Conservation (phyloP, 169 alveolate genomes). For the Prorocentrum cordatum region DNA sequence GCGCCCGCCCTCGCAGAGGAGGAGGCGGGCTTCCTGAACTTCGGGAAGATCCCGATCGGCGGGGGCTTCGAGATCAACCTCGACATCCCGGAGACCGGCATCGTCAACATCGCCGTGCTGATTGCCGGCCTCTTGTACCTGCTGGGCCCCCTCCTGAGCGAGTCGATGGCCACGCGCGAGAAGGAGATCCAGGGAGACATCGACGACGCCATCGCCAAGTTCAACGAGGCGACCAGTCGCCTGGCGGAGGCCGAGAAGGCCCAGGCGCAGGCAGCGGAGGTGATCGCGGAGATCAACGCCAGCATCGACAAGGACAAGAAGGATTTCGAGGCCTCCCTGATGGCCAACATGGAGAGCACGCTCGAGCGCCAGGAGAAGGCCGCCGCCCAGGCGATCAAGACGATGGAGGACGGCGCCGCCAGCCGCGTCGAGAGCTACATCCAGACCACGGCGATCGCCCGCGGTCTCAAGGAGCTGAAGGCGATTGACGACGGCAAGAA, state of each 20-base stretch:
- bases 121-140: background rate
- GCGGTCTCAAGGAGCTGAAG: too few species aligned
- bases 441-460: too few species aligned
- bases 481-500: too few species aligned
- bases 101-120: background rate
- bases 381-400: background rate
- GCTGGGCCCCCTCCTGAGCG: background rate
- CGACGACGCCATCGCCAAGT: conserved; percentile 68
- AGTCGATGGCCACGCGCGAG: background rate
- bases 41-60: conserved; percentile 66
- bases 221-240: conserved; percentile 8
- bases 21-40: conserved; percentile 54
- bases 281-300: background rate
- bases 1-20: conserved; percentile 56
- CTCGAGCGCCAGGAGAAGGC: background rate
- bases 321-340: background rate
- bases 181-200: conserved; percentile 48
- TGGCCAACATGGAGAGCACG: background rate
- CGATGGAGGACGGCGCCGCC: too few species aligned
- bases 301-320: background rate
- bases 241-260: background rate
- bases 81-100: conserved; percentile 37
- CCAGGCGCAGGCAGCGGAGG: background rate
- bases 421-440: too few species aligned
- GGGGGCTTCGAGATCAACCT: conserved; percentile 68